Base-by-base conservation (phyloP, 75 land plant genomes). In the Picea sitchensis region DNA sequence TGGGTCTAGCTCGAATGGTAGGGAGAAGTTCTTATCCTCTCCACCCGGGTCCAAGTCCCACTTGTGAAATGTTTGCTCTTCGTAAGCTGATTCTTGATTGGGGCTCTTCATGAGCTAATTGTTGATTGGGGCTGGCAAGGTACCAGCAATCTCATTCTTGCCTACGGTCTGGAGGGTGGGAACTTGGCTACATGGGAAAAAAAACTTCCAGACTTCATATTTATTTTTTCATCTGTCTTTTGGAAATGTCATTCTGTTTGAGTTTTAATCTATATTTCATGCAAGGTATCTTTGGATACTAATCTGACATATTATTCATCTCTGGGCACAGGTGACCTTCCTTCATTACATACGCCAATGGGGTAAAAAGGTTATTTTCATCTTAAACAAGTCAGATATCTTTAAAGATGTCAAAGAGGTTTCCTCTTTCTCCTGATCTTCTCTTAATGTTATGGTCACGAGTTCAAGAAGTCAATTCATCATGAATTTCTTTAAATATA, bases 291-390 rank as follows among this genome's bases (percentile, higher is more conserved):
- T 78, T 78, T 38, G 17, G 30, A 41, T 78, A 17, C 31, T 76
- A 59, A 34, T 76, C 20, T 58, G 64, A 76, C 38, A 64, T 38
- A 32, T 78, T 13, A 31, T 71, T 41, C 8, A 21, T 41, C 23
- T 71, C 73, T 71, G 26, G n/a, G 9, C 20, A 63, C 88, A 96
- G 99, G 92, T 96, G 71, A 63, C 67, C 36, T 96, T 96, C 86
- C 92, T 96, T 71, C 92, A 87, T 20, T 96, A 96, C 84, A 91
- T 88, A 44, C 95, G 90, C 71, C 94, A 91, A 73, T 96, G 99
- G 99, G 92, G 85, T 84, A 96, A 96, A 80, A 92, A 85, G 85
- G 82, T 96, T 17, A 90, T 96, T n/a, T 96, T 96, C 84, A 85
- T 94, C 47, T 65, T 96, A 65, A 96, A 96, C 78, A 96, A 96